phyloP scores from a whole-genome alignment of 345 rosid species.

The Corymbia maculata region DNA sequence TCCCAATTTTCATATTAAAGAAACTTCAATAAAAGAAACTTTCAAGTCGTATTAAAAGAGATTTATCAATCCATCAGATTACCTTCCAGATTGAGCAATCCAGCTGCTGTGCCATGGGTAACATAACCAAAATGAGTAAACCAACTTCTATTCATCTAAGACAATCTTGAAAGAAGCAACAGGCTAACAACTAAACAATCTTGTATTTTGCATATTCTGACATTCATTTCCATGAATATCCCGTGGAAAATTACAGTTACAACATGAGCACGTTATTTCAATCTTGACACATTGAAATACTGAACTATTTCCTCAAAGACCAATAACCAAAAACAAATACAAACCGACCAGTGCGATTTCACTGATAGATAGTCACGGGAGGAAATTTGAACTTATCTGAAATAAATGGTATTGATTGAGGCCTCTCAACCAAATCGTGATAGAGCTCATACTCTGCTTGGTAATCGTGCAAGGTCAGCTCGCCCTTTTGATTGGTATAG shows the following conservation, averaged over 20 bases:
- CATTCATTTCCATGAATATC: neutral
- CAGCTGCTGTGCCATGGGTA: neutral
- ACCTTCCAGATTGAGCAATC: neutral
- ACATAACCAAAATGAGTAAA: neutral
- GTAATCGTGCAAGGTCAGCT: constrained; percentile 78
- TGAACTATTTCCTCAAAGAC: neutral
- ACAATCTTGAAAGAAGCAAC: neutral
- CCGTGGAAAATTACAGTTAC: neutral
- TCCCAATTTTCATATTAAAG: neutral
- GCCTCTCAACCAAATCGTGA: constrained; percentile 46
- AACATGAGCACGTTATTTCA: constrained; percentile 4
- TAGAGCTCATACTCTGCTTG: constrained; percentile 70
- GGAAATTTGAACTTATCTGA: constrained; percentile 56
- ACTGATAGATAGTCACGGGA: constrained; percentile 50
- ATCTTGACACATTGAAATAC: neutral
- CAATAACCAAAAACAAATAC: neutral
- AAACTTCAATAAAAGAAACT: neutral
- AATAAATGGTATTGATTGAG: constrained; percentile 63
- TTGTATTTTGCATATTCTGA: neutral
- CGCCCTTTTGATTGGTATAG: constrained; percentile 82
- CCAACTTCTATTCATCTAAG: neutral
- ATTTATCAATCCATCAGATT: neutral
- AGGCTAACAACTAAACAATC: neutral
- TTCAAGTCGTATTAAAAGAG: neutral
- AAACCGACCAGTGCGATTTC: constrained; percentile 5